phyloP scores from a whole-genome alignment of 257 asterid genomes.

The Parsonsia alboflavescens region DNA sequence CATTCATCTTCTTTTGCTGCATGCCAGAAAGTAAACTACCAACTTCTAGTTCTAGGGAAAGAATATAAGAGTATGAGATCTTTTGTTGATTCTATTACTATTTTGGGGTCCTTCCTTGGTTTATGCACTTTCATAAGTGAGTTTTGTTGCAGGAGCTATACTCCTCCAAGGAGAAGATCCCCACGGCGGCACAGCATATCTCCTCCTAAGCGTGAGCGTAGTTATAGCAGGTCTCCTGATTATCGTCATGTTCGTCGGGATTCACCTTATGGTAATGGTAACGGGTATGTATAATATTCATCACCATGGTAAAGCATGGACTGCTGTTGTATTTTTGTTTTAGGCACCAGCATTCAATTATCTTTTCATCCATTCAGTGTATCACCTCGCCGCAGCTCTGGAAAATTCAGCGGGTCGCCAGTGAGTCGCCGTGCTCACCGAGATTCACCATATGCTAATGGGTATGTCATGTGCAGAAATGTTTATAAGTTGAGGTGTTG shows the following conservation, averaged over 20 bases:
- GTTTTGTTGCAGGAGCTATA: slow-evolving; percentile 32
- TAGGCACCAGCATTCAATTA: not conserved
- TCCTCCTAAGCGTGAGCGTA: slow-evolving; percentile 38
- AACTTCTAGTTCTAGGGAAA: not conserved
- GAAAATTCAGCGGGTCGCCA: no score
- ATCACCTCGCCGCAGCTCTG: not conserved
- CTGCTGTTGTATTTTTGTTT: not conserved
- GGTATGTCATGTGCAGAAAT: no score
- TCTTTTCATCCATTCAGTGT: not conserved
- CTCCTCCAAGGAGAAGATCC: slow-evolving; percentile 44
- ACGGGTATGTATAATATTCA: slow-evolving; percentile 25
- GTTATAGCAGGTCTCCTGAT: slow-evolving; percentile 48
- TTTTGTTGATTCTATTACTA: not conserved
- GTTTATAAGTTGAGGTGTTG: no score
- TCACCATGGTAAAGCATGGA: not conserved
- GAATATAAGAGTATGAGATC: not conserved
- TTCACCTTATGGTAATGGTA: slow-evolving; percentile 34
- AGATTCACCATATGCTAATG: no score
- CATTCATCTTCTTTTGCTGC: not conserved
- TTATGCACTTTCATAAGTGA: not conserved
- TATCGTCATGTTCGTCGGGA: slow-evolving; percentile 32
- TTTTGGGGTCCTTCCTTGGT: not conserved
- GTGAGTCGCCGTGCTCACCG: no score
- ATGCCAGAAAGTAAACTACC: not conserved
- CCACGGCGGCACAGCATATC: slow-evolving; percentile 40